A percentile compares a stretch with the other conserved stretches of the same genome.
These are phyloP conservation scores for Aspergillus incahuasiensis DNA, from an alignment of 495 filamentous ascomycete genomes.

Conservation along the genomic window DNA sequence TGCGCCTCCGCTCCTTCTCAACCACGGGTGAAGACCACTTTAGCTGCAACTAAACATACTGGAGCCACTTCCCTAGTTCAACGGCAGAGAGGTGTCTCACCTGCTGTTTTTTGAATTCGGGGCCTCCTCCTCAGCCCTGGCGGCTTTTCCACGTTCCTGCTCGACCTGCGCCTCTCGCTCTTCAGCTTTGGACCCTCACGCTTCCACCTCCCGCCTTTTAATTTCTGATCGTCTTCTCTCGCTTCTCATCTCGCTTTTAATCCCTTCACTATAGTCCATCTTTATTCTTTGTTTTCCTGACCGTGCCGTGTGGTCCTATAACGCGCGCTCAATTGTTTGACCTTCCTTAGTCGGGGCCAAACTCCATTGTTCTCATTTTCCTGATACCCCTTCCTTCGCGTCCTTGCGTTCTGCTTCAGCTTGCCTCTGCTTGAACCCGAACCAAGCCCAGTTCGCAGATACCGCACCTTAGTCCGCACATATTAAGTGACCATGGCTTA, in stretches of 20 bases:
- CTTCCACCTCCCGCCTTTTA: constrained; percentile 1
- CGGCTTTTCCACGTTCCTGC: constrained; percentile 32
- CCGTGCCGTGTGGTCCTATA: constrained; percentile 10
- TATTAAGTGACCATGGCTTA: constrained; percentile 46
- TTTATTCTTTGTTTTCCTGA: constrained; percentile 5
- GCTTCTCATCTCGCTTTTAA: constrained; percentile 3
- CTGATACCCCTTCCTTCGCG: constrained; percentile 23
- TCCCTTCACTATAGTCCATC: constrained; percentile 12
- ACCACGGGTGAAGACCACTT: background rate
- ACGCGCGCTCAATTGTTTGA: constrained; percentile 9
- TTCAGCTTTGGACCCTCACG: constrained; percentile 8
- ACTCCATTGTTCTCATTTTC: constrained; percentile 17
- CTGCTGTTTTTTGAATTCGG: constrained; percentile 9
- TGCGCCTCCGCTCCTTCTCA: background rate
- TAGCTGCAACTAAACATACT: constrained; percentile 3
- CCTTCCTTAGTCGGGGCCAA: constrained; percentile 10
- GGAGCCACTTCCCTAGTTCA: constrained; percentile 1
- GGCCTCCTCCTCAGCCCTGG: constrained; percentile 31
- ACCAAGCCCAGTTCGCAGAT: constrained; percentile 12
- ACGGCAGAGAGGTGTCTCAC: constrained; percentile 8
- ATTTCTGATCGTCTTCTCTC: constrained; percentile 11
- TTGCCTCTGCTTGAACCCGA: constrained; percentile 11
- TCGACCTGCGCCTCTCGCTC: constrained; percentile 16
- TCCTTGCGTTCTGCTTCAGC: constrained; percentile 16
- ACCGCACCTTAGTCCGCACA: constrained; percentile 13